Evolutionary conservation across 805 yeast genomes (phyloP), one percentile per base, ranked within the genome.

Genomic region (Candida quercuum): DNA sequence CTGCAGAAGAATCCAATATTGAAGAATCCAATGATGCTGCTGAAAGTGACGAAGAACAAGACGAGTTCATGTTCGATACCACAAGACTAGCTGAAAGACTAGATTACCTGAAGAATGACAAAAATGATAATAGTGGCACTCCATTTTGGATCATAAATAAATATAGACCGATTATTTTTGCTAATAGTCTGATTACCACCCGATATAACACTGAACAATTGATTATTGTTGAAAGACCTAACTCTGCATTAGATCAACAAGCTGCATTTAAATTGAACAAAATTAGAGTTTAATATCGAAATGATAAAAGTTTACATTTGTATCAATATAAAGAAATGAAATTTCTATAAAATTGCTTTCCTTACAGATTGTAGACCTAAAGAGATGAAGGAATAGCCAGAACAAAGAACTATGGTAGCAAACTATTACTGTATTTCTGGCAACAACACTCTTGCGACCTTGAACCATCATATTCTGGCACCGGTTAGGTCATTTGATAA

Each of bases 91-190:
- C 33, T 19, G 41, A 38, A 20, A 38, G 45, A 34, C n/a, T 27
- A 17, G 29, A 29, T 16, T 15, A 43, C 17, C 37, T 46, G 22
- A 46, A 41, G 40, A 44, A 38, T 22, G 53, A 45, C 12, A 60
- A 55, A 31, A 61, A 59, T 10, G 22, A 41, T 2, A 57, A 52
- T 10, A 57, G 49, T 25, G 51, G 53, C 24, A 68, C 64, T 35
- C 72, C 83, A 16, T 88, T 80, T 59, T 87, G 89, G 81, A 60
- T 83, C 40, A 80, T 91, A 4, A 72, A 73, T 33, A 85, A 85
- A 52, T 89, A 85, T 59, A 75, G 79, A 49, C 84, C 91, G 15
- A 61, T 88, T 25, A 61, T 89, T 40, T 72, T 64, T 45, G 88
- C 78, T 11, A 81, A 69, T 18, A 59, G 64, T 19, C 65, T 86